Percentiles rank a stretch among this genome's conserved stretches.
Evolutionary conservation across 495 filamentous ascomycete species (phyloP).

Genomic region (Penicillium pulvis): DNA sequence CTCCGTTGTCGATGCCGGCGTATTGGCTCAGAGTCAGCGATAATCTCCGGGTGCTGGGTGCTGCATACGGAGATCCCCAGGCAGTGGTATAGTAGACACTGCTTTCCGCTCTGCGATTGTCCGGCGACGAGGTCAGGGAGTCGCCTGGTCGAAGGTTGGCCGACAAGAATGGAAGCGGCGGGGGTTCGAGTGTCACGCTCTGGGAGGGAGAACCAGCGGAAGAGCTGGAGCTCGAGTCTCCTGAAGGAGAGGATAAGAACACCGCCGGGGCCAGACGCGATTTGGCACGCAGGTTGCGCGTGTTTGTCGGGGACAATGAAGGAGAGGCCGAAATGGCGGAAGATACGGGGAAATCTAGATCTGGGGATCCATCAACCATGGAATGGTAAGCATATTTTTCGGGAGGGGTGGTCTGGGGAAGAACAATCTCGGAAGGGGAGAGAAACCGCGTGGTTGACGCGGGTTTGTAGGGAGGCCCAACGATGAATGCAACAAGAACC

Average conservation of each 20-base stretch:
- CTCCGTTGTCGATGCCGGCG: constrained; percentile 34
- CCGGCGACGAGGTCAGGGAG: constrained; percentile 45
- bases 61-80: constrained; percentile 75
- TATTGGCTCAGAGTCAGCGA: constrained; percentile 48
- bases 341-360: constrained; percentile 46
- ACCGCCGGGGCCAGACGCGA: constrained; percentile 35
- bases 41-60: constrained; percentile 51
- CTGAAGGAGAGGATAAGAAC: constrained; percentile 38
- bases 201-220: constrained; percentile 40
- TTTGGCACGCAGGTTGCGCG: constrained; percentile 35
- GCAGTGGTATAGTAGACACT: constrained; percentile 64
- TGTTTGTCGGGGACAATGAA: constrained; percentile 35
- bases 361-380: constrained; percentile 27
- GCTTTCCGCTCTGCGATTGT: constrained; percentile 44
- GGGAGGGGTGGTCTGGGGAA: constrained; percentile 12
- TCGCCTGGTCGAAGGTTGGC: constrained; percentile 37
- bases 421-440: constrained; percentile 4
- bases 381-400: constrained; percentile 20
- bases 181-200: constrained; percentile 36
- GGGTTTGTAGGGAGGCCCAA: constrained; percentile 15
- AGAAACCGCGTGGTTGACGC: constrained; percentile 27
- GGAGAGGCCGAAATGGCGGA: constrained; percentile 44
- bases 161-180: constrained; percentile 38
- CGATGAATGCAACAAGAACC: constrained; percentile 4
- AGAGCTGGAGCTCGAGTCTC: constrained; percentile 42